Evolutionary conservation across 495 filamentous ascomycete genomes (phyloP).

Genomic region (Tuber borchii): DNA sequence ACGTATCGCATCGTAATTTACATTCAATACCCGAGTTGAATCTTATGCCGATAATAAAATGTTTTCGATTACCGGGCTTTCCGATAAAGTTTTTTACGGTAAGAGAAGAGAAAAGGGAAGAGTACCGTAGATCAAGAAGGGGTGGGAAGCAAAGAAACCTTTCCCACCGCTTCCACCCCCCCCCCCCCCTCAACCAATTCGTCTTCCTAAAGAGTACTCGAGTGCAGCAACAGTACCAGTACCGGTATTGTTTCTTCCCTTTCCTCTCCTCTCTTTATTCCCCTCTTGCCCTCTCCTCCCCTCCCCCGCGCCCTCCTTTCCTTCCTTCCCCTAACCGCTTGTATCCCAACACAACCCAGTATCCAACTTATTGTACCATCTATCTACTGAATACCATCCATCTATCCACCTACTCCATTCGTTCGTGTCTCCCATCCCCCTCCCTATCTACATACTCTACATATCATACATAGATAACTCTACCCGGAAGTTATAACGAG

Average conservation of each 20-base stretch:
- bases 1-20: constrained; percentile 9
- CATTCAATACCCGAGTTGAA: constrained; percentile 22
- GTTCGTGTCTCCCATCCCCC: too few relatives aligned
- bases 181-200: neutral
- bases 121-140: neutral
- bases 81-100: neutral
- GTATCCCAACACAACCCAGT: neutral
- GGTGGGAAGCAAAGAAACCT: neutral
- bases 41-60: neutral
- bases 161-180: neutral
- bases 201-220: neutral
- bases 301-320: too few relatives aligned
- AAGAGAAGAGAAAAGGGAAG: neutral
- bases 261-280: neutral
- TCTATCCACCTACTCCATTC: neutral
- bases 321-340: neutral
- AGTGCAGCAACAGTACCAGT: neutral
- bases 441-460: too few relatives aligned
- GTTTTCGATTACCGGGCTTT: neutral
- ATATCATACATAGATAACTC: neutral
- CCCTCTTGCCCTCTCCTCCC: neutral
- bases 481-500: neutral
- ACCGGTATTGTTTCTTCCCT: neutral
- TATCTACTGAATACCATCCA: neutral
- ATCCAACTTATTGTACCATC: too few relatives aligned